Base-by-base conservation (phyloP, 306 rosid species). In the Quercus aquifolioides region DNA sequence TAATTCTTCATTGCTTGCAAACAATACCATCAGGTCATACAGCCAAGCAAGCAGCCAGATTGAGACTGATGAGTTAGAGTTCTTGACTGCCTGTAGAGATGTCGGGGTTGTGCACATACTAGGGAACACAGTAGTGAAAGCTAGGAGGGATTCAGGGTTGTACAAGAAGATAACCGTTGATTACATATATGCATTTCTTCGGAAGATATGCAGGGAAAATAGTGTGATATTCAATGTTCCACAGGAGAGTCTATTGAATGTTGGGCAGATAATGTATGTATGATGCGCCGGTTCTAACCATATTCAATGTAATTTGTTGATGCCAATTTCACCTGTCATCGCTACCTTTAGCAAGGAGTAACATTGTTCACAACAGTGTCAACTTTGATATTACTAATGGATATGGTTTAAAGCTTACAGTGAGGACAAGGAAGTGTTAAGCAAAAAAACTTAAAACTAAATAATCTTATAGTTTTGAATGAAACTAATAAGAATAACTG, bases 151-250 rank as follows among this genome's bases (percentile, higher is more conserved):
- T 26, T 90, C 98, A 30, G 88, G 79, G 80, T 87, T 93, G 74
- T 87, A 77, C 84, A 91, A 90, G 89, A 90, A 75, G 88, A 80
- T 93, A 82, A 94, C 95, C 52, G 87, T 95, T 18, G 97, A 95
- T 88, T 95, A 91, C 73, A 23, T 93, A 23, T 91, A 92, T 85
- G 95, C 98, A 23, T 91, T 95, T 79, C 98, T 96, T 70, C 89
- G 96, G 90, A 93, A 93, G 87, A 73, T 96, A 13, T 96, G 99
- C 92, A 89, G 99, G 87, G 97, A 91, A 82, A 77, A 91, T 33
- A 96, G 98, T 89, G 96, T 83, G 64, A 96, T 96, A 83, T 96
- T 96, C 93, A 93, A 93, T 88, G 83, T 96, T 58, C 99, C 99
- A 78, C 99, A 96, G 83, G 99, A 93, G 94, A 90, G 94, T 82